Evolutionary conservation across 306 rosid genomes (phyloP), one percentile per base, ranked within the genome.

Genomic region (Castanospermum australe): DNA sequence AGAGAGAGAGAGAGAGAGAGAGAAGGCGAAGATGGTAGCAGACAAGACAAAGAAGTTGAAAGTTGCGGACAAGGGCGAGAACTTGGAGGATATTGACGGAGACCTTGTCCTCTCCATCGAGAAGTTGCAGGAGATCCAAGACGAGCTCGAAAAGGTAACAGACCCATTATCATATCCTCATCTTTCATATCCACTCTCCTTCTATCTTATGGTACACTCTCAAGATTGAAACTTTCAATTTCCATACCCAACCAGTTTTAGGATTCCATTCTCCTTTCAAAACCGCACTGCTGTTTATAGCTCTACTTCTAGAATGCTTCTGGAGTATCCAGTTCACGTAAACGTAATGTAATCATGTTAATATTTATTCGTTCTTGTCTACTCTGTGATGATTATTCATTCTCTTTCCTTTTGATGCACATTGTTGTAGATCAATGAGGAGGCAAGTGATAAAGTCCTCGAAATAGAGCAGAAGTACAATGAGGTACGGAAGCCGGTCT

Each of bases 391-490:
- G 42, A 52, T 25, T 14, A 38, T 35, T 76, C 54, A 20, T 74
- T 5, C 28, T 38, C 17, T 21, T 74, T 55, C 39, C 28, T 28
- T 57, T 78, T 18, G 17, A 55, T 25, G 61, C 24, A 14, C 51
- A 14, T 41, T 77, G 55, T 68, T 84, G 55, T 77, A 93, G 99
- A 91, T 94, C 76, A 94, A 94, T 50, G 99, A 94, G 71, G 95
- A 94, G 88, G 97, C 97, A 3, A 89, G 97, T 79, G 99, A 92
- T 65, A 85, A 89, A 82, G 97, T 94, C 5, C 88, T 94, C 33
- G 95, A 94, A 82, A 86, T 94, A 59, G 99, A 92, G 81, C 97
- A 94, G 88, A 91, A 92, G 82, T 94, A 88, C 72, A 94, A 91
- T 84, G 97, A 88, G 87, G 78, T 89, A 24, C 82, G 99, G 77